These are phyloP conservation scores for Closterium sp. DNA, from an alignment of 139 green algal species.

Conservation along the genomic window DNA sequence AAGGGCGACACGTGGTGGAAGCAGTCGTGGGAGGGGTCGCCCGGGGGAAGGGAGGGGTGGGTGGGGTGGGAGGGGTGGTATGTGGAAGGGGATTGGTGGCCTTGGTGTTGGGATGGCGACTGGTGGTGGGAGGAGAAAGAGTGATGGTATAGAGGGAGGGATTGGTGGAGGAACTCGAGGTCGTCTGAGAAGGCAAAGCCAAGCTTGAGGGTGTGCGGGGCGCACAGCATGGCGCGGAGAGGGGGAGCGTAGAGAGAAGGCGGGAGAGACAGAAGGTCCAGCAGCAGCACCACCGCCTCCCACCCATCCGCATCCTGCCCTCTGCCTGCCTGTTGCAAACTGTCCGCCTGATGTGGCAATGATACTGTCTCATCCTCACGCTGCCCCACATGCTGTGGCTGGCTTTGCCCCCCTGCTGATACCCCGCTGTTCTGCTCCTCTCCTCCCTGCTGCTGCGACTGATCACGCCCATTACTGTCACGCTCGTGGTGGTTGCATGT, in stretches of 20 bases:
- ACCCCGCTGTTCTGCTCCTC: too few species aligned
- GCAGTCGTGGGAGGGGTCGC: not conserved
- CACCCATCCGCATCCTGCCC: not conserved
- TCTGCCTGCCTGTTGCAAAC: too few species aligned
- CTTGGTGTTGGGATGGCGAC: too few species aligned
- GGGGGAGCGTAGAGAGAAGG: slow-evolving; percentile 1
- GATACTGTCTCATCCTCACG: too few species aligned
- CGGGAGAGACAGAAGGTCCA: slow-evolving; percentile 31
- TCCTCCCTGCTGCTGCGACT: not conserved
- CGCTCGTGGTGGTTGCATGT: not conserved
- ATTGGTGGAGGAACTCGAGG: not conserved
- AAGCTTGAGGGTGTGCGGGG: slow-evolving; percentile 13
- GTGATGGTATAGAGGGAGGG: not conserved
- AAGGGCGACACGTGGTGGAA: not conserved
- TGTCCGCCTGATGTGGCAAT: too few species aligned
- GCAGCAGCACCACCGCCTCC: slow-evolving; percentile 4
- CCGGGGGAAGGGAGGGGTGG: too few species aligned
- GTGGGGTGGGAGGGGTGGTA: too few species aligned
- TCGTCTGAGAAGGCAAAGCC: slow-evolving; percentile 25
- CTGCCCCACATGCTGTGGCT: too few species aligned
- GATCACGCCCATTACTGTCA: not conserved
- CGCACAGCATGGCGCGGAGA: not conserved
- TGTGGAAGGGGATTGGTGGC: too few species aligned
- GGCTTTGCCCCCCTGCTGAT: too few species aligned
- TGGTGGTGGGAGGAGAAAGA: too few species aligned